phyloP scores from a whole-genome alignment of 192 early-diverging fungal genomes.

The Dispira parvispora region DNA sequence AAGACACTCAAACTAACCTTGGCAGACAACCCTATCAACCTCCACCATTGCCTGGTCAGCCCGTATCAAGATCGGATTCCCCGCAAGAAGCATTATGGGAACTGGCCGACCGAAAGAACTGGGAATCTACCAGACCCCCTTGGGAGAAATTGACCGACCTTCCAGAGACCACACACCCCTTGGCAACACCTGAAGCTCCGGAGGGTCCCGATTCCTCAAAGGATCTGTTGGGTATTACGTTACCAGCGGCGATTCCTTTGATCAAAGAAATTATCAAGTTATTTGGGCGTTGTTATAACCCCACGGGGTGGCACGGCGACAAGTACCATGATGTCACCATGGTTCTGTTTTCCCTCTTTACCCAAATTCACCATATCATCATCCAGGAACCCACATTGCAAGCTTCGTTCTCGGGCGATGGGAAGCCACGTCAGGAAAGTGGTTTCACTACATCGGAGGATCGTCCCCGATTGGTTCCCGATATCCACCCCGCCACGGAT shows the following conservation, averaged over 20 bases:
- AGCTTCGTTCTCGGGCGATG: not conserved
- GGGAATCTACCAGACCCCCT: not conserved
- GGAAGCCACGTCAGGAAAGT: not conserved
- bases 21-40: not conserved
- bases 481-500: not conserved
- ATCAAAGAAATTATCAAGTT: not conserved
- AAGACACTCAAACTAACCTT: not conserved
- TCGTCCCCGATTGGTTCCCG: not conserved
- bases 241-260: not conserved
- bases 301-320: not conserved
- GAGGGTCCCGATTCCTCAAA: not conserved
- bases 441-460: too few species aligned
- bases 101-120: not conserved
- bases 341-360: not conserved
- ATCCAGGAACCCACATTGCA: not conserved
- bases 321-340: not conserved
- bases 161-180: not conserved
- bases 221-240: not conserved
- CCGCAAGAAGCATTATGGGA: too few species aligned
- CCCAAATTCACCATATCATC: not conserved
- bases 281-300: not conserved
- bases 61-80: too few species aligned
- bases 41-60: not conserved
- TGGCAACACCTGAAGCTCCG: not conserved
- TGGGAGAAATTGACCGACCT: not conserved